Evolutionary conservation across 2,329 filamentous ascomycete genomes (phyloP).

Genomic region (Chrysoporthe austroafricana): DNA sequence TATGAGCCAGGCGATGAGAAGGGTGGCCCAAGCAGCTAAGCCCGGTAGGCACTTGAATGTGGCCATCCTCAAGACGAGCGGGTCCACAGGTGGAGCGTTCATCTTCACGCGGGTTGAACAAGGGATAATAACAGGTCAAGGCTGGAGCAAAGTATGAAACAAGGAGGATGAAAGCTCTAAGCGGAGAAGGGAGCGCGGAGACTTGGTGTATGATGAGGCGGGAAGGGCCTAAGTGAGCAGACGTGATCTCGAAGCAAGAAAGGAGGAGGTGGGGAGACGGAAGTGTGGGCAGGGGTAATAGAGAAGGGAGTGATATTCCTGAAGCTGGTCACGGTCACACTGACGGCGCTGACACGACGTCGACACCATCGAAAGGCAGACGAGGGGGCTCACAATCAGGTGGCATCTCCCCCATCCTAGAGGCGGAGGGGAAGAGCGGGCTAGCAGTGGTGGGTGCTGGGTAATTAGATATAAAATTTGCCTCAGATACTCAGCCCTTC

Average conservation of each 20-base stretch:
- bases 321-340: background rate
- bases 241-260: background rate
- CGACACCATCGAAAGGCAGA: background rate
- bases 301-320: background rate
- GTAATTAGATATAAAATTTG: background rate
- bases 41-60: background rate
- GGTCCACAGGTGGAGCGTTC: background rate
- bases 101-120: too few relatives aligned
- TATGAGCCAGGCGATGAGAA: background rate
- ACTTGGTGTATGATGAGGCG: background rate
- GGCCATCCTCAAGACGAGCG: slow-evolving; percentile 11
- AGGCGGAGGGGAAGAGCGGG: background rate
- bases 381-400: slow-evolving; percentile 10
- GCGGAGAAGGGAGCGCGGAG: background rate
- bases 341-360: background rate
- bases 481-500: too few relatives aligned
- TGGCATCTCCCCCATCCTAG: slow-evolving; percentile 12
- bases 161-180: background rate
- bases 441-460: background rate
- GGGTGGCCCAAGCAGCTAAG: background rate
- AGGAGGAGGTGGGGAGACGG: background rate
- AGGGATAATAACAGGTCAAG: too few relatives aligned
- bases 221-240: background rate
- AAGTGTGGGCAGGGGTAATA: background rate
- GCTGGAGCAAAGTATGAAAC: background rate